These are phyloP conservation scores for Malus hybrid DNA, from an alignment of 331 rosid genomes.

Conservation along the genomic window DNA sequence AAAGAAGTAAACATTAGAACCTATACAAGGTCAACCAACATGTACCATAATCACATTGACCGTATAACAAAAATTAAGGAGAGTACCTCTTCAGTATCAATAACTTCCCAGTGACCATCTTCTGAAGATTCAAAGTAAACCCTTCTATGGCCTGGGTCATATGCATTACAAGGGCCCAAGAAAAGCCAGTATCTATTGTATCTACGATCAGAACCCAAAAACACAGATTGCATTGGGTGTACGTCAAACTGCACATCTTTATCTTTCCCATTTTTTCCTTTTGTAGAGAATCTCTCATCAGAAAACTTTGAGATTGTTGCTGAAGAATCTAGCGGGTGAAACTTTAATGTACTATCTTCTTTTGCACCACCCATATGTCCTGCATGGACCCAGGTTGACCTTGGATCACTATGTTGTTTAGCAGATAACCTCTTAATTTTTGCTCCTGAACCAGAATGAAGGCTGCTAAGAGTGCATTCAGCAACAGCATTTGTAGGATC, in stretches of 20 bases:
- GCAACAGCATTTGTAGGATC: slow-evolving; percentile 35
- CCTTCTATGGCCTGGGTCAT: slow-evolving; percentile 95
- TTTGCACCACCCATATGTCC: slow-evolving; percentile 35
- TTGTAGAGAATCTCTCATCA: slow-evolving; percentile 20
- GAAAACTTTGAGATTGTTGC: slow-evolving; percentile 32
- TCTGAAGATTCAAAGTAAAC: slow-evolving; percentile 96
- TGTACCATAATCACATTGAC: neutral
- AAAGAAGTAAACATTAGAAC: slow-evolving; percentile 1
- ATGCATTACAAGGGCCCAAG: slow-evolving; percentile 77
- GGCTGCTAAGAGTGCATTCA: slow-evolving; percentile 48
- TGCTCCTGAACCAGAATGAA: slow-evolving; percentile 65
- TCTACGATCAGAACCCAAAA: slow-evolving; percentile 97
- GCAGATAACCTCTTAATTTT: slow-evolving; percentile 74
- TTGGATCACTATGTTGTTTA: slow-evolving; percentile 26
- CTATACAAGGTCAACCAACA: neutral
- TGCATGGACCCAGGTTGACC: slow-evolving; percentile 34
- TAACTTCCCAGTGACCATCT: slow-evolving; percentile 98
- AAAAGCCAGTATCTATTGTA: slow-evolving; percentile 98
- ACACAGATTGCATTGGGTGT: slow-evolving; percentile 89
- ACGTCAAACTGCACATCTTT: slow-evolving; percentile 22
- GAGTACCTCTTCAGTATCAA: slow-evolving; percentile 80
- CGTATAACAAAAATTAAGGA: slow-evolving; percentile 10
- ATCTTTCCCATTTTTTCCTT: slow-evolving; percentile 23
- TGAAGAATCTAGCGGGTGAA: slow-evolving; percentile 63
- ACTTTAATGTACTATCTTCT: slow-evolving; percentile 31